These are phyloP conservation scores for Trichoderma afroharzianum DNA, from an alignment of 2,329 filamentous ascomycete species.

Conservation along the genomic window DNA sequence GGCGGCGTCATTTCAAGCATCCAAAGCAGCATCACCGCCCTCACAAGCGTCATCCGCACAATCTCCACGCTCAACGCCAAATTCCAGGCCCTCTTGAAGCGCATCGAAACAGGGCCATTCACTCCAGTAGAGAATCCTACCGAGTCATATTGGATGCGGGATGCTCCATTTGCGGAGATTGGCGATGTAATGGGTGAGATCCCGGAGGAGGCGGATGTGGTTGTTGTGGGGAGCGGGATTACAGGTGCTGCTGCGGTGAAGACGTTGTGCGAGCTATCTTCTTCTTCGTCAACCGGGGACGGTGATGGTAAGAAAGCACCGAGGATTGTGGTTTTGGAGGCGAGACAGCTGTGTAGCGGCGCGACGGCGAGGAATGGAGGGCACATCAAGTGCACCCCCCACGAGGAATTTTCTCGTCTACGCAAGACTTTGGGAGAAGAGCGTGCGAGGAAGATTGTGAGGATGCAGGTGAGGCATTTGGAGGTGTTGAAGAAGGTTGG, in stretches of 20 bases:
- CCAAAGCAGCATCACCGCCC: constrained; percentile 22
- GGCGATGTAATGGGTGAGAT: constrained; percentile 32
- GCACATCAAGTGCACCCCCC: constrained; percentile 45
- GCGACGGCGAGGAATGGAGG: constrained; percentile 54
- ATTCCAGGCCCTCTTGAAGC: constrained; percentile 28
- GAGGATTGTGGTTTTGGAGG: constrained; percentile 47
- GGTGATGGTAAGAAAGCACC: background rate
- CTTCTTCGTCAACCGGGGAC: background rate
- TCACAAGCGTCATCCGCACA: constrained; percentile 25
- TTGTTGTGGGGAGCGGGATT: constrained; percentile 55
- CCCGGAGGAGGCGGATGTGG: constrained; percentile 42
- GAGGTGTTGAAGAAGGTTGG: constrained; percentile 39
- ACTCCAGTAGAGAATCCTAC: constrained; percentile 42
- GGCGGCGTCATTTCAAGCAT: constrained; percentile 32
- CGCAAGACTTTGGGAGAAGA: constrained; percentile 31
- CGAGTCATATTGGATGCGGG: constrained; percentile 43
- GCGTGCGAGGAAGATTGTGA: constrained; percentile 38
- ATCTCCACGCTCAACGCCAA: constrained; percentile 28
- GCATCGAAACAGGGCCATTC: constrained; percentile 35
- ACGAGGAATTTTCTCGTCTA: constrained; percentile 39
- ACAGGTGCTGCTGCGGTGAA: constrained; percentile 38
- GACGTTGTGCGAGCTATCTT: constrained; percentile 21
- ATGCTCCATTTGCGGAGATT: constrained; percentile 42
- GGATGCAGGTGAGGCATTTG: constrained; percentile 44
- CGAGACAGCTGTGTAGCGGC: constrained; percentile 46